A percentile compares a stretch with the other conserved stretches of the same genome.
Conservation (phyloP, 331 rosid genomes). For the Prunus yedoensis region DNA sequence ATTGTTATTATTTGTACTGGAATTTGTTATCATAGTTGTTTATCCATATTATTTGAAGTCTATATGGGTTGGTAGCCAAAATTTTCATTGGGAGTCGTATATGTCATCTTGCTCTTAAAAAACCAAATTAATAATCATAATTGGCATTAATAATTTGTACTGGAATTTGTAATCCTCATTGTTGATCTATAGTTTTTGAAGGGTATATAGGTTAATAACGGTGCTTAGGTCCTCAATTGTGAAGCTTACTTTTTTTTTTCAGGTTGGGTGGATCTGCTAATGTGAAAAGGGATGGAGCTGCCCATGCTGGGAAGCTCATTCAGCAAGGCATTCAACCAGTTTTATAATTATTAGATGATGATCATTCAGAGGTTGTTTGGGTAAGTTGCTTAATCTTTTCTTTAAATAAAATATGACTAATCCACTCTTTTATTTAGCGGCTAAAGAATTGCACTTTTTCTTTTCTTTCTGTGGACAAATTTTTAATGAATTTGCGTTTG, state of each 20-base stretch:
- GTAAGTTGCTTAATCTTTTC: slow-evolving; percentile 40
- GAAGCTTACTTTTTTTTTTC: slow-evolving; percentile 9
- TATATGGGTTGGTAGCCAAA: neutral
- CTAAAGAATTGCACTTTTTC: neutral
- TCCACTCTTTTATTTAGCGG: neutral
- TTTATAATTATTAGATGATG: slow-evolving; percentile 67
- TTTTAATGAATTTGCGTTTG: no score
- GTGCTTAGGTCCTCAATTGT: neutral
- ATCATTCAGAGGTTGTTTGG: slow-evolving; percentile 63
- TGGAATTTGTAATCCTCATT: slow-evolving; percentile 4
- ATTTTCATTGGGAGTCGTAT: neutral
- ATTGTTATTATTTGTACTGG: no score
- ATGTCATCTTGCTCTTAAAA: neutral
- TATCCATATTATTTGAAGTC: no score
- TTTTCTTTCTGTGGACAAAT: neutral
- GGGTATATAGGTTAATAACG: neutral
- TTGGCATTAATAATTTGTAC: neutral
- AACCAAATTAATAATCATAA: neutral
- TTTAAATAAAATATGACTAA: no score
- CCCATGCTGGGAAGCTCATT: slow-evolving; percentile 62
- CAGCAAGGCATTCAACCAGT: slow-evolving; percentile 76
- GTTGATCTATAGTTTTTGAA: neutral
- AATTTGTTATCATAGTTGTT: no score
- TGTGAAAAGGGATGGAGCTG: slow-evolving; percentile 68
- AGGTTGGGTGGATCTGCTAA: slow-evolving; percentile 71